Base-by-base conservation (phyloP, 2,329 filamentous ascomycete species). In the Fusarium sp. region DNA sequence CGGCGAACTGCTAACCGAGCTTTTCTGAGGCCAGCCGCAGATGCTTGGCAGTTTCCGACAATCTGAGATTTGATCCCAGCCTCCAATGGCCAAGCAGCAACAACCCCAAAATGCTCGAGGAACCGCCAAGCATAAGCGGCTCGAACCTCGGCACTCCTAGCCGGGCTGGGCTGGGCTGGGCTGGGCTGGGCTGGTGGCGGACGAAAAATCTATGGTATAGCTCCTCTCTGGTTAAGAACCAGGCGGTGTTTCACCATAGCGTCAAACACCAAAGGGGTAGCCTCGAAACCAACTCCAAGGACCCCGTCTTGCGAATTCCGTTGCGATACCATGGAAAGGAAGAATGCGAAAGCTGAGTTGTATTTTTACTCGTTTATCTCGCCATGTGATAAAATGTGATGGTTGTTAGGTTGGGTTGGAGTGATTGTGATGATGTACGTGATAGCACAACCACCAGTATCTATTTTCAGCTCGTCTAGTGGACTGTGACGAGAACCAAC, bases 231-330 rank as follows among this genome's bases (percentile, higher is more conserved):
- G 68, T 50, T 52, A 27, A 63, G 61, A 54, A 66, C 61, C 47
- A 63, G 65, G 62, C 35, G 58, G 52, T 64, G 72, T 74, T 74
- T 74, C 72, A 74, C 72, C 68, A 74, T 58, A 57, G 71, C 71
- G 59, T 69, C 71, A 74, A 72, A 72, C 45, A 25, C 33, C 43
- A 54, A 22, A 54, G 45, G 45, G 45, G 60, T 33, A 14, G 35
- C 60, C 25, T 56, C 60, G 37, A 54, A 25, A 35, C 47, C 45
- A 62, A 66, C 30, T 40, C 37, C 54, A 40, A 56, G 60, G 62
- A 20, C 59, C 33, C 47, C 22, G 71, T 72, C 60, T 73, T 68
- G 47, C 60, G 20, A 47, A 69, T 43, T 33, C 40, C 32, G 22
- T 37, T 47, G 60, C 32, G 65, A 74, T 72, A 66, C 68, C 61